A percentile compares a stretch with the other conserved stretches of the same genome.
phyloP scores from a whole-genome alignment of 768 basidiomycete species.

The Tricholoma saponaceum region DNA sequence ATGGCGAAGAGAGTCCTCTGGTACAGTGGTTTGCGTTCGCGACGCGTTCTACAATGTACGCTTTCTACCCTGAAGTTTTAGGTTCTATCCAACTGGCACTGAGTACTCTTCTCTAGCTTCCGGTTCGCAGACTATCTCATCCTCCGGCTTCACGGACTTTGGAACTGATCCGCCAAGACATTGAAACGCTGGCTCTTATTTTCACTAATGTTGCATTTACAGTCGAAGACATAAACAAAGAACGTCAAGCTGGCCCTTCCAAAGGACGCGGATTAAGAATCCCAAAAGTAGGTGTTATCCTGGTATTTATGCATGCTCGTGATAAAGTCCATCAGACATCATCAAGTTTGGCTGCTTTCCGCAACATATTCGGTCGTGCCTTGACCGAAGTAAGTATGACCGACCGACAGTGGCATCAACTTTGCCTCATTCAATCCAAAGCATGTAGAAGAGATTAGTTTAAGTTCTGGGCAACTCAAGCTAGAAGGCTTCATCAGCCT shows the following conservation, averaged over 20 bases:
- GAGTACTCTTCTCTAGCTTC: constrained; percentile 46
- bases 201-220: constrained; percentile 70
- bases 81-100: neutral
- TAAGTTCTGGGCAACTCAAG: constrained; percentile 42
- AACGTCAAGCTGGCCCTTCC: constrained; percentile 28
- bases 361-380: constrained; percentile 68
- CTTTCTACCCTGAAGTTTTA: constrained; percentile 5
- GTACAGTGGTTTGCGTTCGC: constrained; percentile 79
- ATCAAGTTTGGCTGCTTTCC: constrained; percentile 65
- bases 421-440: constrained; percentile 25
- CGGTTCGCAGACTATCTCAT: constrained; percentile 75
- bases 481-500: constrained; percentile 85
- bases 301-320: neutral
- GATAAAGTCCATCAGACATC: constrained; percentile 42
- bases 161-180: constrained; percentile 63
- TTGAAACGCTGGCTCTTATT: constrained; percentile 71
- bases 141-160: constrained; percentile 53
- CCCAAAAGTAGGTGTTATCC: constrained; percentile 49
- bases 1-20: constrained; percentile 68
- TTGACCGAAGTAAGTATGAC: constrained; percentile 54
- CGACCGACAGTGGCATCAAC: neutral
- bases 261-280: constrained; percentile 53
- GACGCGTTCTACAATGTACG: constrained; percentile 89
- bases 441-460: constrained; percentile 66
- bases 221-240: constrained; percentile 50